Conservation (phyloP, 352 stramenopile genomes). For the Globisporangium camurandrum region DNA sequence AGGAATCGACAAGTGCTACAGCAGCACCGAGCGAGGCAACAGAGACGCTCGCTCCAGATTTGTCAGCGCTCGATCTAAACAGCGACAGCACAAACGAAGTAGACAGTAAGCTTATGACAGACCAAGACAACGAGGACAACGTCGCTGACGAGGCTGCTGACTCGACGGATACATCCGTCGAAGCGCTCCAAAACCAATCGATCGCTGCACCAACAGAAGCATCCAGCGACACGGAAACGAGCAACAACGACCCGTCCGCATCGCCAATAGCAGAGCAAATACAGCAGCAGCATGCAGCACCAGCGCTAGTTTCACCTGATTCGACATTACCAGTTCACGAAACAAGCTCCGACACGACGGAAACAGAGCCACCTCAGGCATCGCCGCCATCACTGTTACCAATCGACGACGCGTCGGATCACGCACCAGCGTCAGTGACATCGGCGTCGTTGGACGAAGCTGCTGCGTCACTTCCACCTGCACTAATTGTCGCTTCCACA, state of each 20-base stretch:
- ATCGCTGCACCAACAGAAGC: background rate
- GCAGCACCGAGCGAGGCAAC: background rate
- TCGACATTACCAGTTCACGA: background rate
- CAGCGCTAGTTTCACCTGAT: background rate
- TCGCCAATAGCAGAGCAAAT: background rate
- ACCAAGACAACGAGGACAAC: background rate
- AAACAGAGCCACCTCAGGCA: no score
- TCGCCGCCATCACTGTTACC: background rate
- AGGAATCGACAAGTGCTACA: background rate
- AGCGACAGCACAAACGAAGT: background rate
- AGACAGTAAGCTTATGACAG: background rate
- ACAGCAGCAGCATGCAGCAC: background rate
- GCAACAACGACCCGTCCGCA: background rate
- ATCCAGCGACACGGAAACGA: background rate
- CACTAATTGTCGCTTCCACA: background rate
- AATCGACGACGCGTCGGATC: background rate
- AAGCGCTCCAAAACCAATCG: background rate
- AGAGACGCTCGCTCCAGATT: background rate
- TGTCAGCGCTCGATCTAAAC: background rate
- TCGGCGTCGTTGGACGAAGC: no score
- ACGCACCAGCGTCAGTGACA: background rate
- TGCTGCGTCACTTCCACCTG: background rate
- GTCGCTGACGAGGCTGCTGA: background rate
- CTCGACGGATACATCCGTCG: background rate
- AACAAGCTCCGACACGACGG: no score